Percentiles rank a stretch among this genome's conserved stretches.
Conservation (phyloP, 257 asterid species). For the Solanum rostratum region DNA sequence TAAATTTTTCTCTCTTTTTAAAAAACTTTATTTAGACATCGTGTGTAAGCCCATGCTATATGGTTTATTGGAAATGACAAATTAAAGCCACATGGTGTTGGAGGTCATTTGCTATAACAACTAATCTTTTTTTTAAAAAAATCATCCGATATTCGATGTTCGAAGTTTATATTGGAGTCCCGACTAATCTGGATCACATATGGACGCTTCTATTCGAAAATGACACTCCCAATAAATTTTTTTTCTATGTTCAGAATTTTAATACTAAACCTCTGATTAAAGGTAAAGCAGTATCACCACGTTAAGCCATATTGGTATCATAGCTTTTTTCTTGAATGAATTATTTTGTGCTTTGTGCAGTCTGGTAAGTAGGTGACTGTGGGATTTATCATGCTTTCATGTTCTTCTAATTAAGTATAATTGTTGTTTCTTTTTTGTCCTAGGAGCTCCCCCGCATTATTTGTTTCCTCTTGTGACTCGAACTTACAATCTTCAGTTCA, state of each 20-base stretch:
- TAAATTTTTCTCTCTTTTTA: too few relatives aligned
- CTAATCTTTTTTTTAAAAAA: background rate
- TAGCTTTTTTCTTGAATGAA: slow-evolving; percentile 21
- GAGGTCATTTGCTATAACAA: slow-evolving; percentile 23
- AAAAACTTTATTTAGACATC: background rate
- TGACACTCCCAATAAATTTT: too few relatives aligned
- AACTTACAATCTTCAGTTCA: too few relatives aligned
- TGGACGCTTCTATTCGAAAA: rapidly evolving
- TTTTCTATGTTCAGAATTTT: too few relatives aligned
- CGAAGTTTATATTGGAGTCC: too few relatives aligned
- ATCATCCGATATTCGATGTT: too few relatives aligned
- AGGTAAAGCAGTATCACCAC: too few relatives aligned
- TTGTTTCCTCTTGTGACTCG: too few relatives aligned
- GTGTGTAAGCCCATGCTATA: background rate
- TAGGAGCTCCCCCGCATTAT: too few relatives aligned
- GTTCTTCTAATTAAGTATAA: slow-evolving; percentile 7
- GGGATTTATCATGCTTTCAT: slow-evolving; percentile 31
- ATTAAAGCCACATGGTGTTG: slow-evolving; percentile 46
- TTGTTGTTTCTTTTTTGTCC: background rate
- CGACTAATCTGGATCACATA: too few relatives aligned
- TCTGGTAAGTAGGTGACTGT: slow-evolving; percentile 17
- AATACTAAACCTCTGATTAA: too few relatives aligned
- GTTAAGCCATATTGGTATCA: background rate
- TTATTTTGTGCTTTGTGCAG: slow-evolving; percentile 32
- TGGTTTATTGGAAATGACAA: slow-evolving; percentile 1